A percentile compares a stretch with the other conserved stretches of the same genome.
phyloP scores from a whole-genome alignment of 2,329 filamentous ascomycete species.

The Colletotrichum caudatum region DNA sequence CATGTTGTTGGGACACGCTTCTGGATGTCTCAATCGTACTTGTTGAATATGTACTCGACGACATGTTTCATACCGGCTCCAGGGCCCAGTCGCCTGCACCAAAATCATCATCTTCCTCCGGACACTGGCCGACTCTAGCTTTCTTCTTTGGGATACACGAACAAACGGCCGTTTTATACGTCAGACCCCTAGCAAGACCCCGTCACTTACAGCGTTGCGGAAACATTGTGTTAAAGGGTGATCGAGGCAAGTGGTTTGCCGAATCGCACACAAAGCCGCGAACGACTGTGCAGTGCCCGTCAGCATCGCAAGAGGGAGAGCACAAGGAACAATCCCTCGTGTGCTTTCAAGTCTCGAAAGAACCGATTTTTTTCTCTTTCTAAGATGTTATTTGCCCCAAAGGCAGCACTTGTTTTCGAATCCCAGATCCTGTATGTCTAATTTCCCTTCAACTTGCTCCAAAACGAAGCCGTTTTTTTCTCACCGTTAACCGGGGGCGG shows the following conservation, averaged over 20 bases:
- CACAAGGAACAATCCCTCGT: not conserved
- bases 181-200: not conserved
- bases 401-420: not conserved
- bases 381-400: not conserved
- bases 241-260: not conserved
- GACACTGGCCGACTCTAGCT: not conserved
- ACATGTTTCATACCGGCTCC: not conserved
- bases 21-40: not conserved
- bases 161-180: not conserved
- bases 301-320: not conserved
- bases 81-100: not conserved
- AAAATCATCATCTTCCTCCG: not conserved
- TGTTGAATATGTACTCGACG: not conserved
- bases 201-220: not conserved
- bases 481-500: constrained; percentile 54
- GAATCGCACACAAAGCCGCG: not conserved
- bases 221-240: not conserved
- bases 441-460: constrained; percentile 56
- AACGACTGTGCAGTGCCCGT: not conserved
- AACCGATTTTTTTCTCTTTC: too few species aligned
- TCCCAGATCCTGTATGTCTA: constrained; percentile 14
- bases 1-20: not conserved
- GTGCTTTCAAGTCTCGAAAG: not conserved
- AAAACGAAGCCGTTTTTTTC: constrained; percentile 56
- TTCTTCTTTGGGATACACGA: not conserved